Evolutionary conservation across 345 rosid species (phyloP).

Genomic region (Bretschneidera sinensis): DNA sequence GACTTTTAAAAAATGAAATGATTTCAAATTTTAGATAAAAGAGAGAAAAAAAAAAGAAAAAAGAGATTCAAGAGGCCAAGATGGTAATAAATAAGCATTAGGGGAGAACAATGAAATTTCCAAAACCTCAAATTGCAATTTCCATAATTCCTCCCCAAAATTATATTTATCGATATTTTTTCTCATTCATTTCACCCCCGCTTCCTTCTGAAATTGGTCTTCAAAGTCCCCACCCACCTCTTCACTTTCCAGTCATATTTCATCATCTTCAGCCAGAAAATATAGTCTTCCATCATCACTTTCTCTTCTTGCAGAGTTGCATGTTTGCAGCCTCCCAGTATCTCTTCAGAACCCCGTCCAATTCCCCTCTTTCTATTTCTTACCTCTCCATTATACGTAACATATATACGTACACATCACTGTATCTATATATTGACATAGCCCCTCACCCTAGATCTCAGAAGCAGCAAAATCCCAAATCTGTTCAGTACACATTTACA

Average conservation of each 20-base stretch:
- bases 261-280: too few species aligned
- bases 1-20: too few species aligned
- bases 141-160: too few species aligned
- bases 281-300: background rate
- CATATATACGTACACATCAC: background rate
- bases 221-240: slow-evolving; percentile 11
- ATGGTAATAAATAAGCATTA: too few species aligned
- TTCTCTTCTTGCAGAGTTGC: background rate
- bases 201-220: background rate
- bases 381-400: background rate
- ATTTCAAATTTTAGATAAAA: too few species aligned
- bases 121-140: too few species aligned
- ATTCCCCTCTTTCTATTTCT: background rate
- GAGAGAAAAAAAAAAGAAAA: too few species aligned
- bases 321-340: background rate
- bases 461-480: slow-evolving; percentile 5
- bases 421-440: slow-evolving; percentile 12
- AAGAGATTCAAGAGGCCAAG: too few species aligned
- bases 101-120: too few species aligned
- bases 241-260: slow-evolving; percentile 3
- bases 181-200: background rate
- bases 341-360: slow-evolving; percentile 5
- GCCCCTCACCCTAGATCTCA: slow-evolving; percentile 24
- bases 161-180: background rate
- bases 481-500: slow-evolving; percentile 15